These are phyloP conservation scores for Sabuloglossum arenarium DNA, from an alignment of 495 filamentous ascomycete species.

Conservation along the genomic window DNA sequence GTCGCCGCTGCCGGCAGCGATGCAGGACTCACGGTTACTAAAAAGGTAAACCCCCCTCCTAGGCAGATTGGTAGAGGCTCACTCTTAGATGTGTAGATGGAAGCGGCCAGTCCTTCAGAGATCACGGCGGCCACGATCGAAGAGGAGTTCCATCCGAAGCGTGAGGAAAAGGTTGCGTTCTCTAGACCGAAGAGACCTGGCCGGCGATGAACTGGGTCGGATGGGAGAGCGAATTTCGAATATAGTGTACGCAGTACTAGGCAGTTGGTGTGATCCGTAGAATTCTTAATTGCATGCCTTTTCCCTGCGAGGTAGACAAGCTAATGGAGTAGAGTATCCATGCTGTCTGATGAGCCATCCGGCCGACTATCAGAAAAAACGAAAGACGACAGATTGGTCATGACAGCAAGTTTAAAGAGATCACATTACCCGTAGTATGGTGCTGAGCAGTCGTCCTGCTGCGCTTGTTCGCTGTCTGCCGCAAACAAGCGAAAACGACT, in stretches of 20 bases:
- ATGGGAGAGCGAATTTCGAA: not conserved
- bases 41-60: slow-evolving; percentile 31
- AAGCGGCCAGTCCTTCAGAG: slow-evolving; percentile 53
- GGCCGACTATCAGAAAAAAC: not conserved
- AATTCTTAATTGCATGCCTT: no score
- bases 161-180: slow-evolving; percentile 52
- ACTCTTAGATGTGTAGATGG: slow-evolving; percentile 25
- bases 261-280: no score
- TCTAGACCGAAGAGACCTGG: slow-evolving; percentile 81
- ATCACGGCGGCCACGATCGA: slow-evolving; percentile 48
- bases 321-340: no score
- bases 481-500: no score
- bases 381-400: no score
- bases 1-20: slow-evolving; percentile 43
- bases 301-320: no score
- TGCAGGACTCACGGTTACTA: slow-evolving; percentile 49
- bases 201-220: slow-evolving; percentile 2
- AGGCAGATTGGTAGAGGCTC: not conserved
- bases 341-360: not conserved
- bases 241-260: not conserved
- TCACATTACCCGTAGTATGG: no score
- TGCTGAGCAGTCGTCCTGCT: no score
- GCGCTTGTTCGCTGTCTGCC: no score
- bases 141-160: slow-evolving; percentile 56
- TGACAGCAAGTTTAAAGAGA: no score